Evolutionary conservation across 495 filamentous ascomycete genomes (phyloP).

Genomic region (Ramalina intermedia): DNA sequence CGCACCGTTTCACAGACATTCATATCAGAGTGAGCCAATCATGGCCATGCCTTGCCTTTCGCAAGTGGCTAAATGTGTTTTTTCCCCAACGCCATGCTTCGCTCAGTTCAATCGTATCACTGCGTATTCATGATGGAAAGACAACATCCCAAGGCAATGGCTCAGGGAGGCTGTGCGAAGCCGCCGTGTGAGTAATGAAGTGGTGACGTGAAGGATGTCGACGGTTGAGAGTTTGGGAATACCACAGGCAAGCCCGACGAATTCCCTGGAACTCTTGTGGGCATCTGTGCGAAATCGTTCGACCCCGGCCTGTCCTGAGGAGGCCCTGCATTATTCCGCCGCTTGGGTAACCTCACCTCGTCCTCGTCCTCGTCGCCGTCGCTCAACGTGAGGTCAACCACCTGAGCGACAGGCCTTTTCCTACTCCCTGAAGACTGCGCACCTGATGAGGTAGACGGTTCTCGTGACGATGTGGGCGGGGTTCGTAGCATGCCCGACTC

Average conservation of each 20-base stretch:
- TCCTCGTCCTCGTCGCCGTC: conserved; percentile 58
- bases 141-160: background rate
- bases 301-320: too few relatives aligned
- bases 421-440: conserved; percentile 30
- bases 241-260: background rate
- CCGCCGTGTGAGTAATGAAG: too few relatives aligned
- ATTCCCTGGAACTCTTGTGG: too few relatives aligned
- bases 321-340: conserved; percentile 13
- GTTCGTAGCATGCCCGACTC: conserved; percentile 26
- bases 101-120: too few relatives aligned
- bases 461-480: conserved; percentile 40
- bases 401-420: conserved; percentile 47
- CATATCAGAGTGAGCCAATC: too few relatives aligned
- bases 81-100: too few relatives aligned
- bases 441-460: conserved; percentile 35
- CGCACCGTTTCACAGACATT: too few relatives aligned
- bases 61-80: too few relatives aligned
- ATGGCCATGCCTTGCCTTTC: too few relatives aligned
- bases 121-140: background rate
- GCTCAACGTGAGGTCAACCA: conserved; percentile 70
- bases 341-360: conserved; percentile 43
- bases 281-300: too few relatives aligned
- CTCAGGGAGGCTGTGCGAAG: too few relatives aligned
- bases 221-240: background rate
- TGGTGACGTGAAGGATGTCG: background rate